Evolutionary conservation across 2,329 filamentous ascomycete genomes (phyloP).

Genomic region (Botrytis medusae): DNA sequence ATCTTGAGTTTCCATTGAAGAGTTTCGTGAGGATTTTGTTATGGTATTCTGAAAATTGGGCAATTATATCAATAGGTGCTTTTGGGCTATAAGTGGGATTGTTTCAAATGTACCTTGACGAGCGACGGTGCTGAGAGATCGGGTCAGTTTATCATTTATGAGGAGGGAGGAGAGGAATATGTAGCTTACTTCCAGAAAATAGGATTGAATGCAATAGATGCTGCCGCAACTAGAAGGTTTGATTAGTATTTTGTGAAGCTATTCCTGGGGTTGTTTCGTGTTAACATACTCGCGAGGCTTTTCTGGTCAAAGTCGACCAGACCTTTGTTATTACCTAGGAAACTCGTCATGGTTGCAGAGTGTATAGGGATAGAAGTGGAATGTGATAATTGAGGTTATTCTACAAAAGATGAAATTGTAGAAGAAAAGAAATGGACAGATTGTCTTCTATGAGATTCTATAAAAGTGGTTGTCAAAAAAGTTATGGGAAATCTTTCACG

Average conservation of each 20-base stretch:
- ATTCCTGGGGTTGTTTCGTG: slow-evolving; percentile 16
- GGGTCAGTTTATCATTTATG: slow-evolving; percentile 18
- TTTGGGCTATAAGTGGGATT: slow-evolving; percentile 21
- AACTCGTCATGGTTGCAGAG: slow-evolving; percentile 32
- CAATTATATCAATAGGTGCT: slow-evolving; percentile 24
- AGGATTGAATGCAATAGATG: slow-evolving; percentile 88
- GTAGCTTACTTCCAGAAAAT: slow-evolving; percentile 96
- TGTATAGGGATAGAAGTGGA: background rate
- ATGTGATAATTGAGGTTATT: background rate
- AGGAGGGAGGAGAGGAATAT: slow-evolving; percentile 13
- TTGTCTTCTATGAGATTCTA: background rate
- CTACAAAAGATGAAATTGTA: background rate
- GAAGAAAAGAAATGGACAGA: slow-evolving; percentile 4
- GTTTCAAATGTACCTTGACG: slow-evolving; percentile 63
- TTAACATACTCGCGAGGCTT: slow-evolving; percentile 62
- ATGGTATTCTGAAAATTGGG: slow-evolving; percentile 70
- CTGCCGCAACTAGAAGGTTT: slow-evolving; percentile 66
- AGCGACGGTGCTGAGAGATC: slow-evolving; percentile 68
- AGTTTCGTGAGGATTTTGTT: slow-evolving; percentile 85
- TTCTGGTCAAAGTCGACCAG: slow-evolving; percentile 64
- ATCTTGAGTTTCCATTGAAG: slow-evolving; percentile 73
- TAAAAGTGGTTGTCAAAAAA: background rate
- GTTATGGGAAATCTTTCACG: slow-evolving; percentile 9
- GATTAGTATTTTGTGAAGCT: slow-evolving; percentile 29
- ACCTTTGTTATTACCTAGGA: slow-evolving; percentile 32